Conservation (phyloP, 2,329 filamentous ascomycete species). For the Cercospora zeae-maydis region DNA sequence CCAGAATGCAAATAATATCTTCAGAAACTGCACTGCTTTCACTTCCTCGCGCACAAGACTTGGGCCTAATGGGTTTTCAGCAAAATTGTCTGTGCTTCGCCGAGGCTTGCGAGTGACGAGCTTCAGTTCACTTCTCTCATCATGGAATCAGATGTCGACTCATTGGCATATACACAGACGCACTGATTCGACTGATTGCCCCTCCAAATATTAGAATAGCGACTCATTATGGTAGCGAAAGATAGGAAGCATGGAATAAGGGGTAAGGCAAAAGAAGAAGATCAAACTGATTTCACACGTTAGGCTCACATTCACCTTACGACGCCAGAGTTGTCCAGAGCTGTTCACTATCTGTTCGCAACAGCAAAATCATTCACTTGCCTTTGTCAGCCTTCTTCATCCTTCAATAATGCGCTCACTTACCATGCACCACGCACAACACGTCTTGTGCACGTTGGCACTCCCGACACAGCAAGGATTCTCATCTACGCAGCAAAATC, state of each 20-base stretch:
- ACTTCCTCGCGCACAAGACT: not conserved
- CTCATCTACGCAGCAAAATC: not conserved
- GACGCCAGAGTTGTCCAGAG: not conserved
- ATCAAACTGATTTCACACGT: not conserved
- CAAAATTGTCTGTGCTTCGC: not conserved
- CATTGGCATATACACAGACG: too few species aligned
- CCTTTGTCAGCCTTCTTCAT: not conserved
- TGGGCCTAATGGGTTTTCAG: too few species aligned
- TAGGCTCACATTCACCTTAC: not conserved
- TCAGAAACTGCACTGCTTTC: not conserved
- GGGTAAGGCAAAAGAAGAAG: not conserved
- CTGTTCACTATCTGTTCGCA: not conserved
- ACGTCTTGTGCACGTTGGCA: not conserved
- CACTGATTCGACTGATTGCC: too few species aligned
- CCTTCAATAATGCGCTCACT: not conserved
- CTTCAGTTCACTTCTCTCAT: not conserved
- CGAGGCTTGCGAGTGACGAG: not conserved
- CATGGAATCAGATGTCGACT: too few species aligned
- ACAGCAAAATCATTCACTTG: not conserved
- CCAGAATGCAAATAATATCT: not conserved
- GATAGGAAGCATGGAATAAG: not conserved
- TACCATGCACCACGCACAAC: not conserved
- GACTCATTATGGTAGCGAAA: too few species aligned
- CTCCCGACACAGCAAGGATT: not conserved
- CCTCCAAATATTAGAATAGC: too few species aligned